Base-by-base conservation (phyloP, 2,329 filamentous ascomycete genomes). In the Scedosporium aurantiacum region DNA sequence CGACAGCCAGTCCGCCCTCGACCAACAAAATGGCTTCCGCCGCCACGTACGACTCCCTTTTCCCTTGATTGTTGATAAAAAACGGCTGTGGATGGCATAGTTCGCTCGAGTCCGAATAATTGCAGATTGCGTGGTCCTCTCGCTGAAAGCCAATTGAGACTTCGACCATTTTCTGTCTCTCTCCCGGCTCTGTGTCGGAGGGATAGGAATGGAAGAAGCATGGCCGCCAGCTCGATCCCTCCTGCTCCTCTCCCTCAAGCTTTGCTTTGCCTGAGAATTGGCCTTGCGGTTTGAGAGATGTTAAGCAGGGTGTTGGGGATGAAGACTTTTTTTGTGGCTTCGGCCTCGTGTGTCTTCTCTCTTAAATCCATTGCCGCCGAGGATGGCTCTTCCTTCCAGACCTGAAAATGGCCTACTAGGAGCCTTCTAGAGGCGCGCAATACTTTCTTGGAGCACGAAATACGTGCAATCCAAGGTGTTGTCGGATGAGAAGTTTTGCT, bases 71-170 rank as follows among this genome's bases (percentile, higher is more conserved):
- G 18, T 60, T 60, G 28, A 65, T 63, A 14, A 3, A 54, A 5
- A 18, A 47, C 18, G 50, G 12, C 12, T 52, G 47, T 50, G 60
- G 40, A 57, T 61, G 52, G 52, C 32, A 27, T 54, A 57, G 32
- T 32, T 60, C 58, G 58, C 47, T 55, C 47, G 58, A 43, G 58
- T 28, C 43, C 28, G 54, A 60, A 52, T 47, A 55, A 73, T 78
- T 77, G 79, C 78, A 84, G 86, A 88, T 90, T 90, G 89, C 83
- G 84, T 84, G 82, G 88, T 90, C 86, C 86, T 88, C 85, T 90
- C 84, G 86, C 88, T 91, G 86, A 86, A 62, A 60, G 62, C 41
- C 61, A 32, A 47, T n/a, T 18, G 25, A 21, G n/a, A 37, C 25
- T 54, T 27, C 50, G 2, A 7, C n/a, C 16, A 47, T 18, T 37